Evolutionary conservation across 148 eudicot species (phyloP).

Genomic region (Vaccinium corymbosum): DNA sequence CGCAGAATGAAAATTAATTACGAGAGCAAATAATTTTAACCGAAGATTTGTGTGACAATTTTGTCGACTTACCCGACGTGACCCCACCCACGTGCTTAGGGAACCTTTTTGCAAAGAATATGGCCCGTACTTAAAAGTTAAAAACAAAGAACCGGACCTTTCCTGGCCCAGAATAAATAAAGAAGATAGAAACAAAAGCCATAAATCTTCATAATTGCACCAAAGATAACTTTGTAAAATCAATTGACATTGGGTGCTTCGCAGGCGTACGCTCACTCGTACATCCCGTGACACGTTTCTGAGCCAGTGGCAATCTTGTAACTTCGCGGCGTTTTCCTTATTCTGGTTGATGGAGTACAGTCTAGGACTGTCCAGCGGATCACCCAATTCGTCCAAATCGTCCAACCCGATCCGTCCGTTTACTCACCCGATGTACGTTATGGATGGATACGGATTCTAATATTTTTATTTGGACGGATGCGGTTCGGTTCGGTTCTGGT

Average conservation of each 20-base stretch:
- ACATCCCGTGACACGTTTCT: neutral
- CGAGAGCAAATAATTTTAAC: neutral
- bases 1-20: neutral
- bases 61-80: too few species aligned
- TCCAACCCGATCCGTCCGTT: too few species aligned
- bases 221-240: neutral
- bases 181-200: neutral
- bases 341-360: too few species aligned
- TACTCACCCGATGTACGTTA: too few species aligned
- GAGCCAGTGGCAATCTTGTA: neutral
- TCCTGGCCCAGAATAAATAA: neutral
- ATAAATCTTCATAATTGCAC: neutral
- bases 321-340: neutral
- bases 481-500: too few species aligned
- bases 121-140: too few species aligned
- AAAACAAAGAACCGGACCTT: neutral
- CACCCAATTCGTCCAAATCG: too few species aligned
- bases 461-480: too few species aligned
- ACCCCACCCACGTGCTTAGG: neutral
- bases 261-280: neutral
- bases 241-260: neutral
- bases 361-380: too few species aligned
- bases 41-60: too few species aligned
- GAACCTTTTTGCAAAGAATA: neutral
- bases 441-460: too few species aligned